Conservation (phyloP, 768 basidiomycete species). For the Agrocybe praecox region DNA sequence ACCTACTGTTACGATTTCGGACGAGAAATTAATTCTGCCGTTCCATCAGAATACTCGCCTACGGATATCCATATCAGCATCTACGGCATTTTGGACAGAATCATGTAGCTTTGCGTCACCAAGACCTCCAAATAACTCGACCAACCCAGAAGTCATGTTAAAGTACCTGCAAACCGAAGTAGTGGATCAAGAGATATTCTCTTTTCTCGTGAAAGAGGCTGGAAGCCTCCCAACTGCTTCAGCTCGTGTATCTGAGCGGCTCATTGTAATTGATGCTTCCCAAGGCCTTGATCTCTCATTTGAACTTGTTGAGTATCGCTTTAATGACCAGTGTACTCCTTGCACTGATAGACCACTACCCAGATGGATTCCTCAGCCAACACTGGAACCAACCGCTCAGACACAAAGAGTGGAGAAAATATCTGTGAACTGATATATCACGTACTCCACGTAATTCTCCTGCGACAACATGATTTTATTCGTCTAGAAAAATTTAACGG, state of each 20-base stretch:
- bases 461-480: conserved; percentile 56
- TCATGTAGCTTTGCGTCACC: conserved; percentile 27
- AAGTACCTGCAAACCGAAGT: conserved; percentile 67
- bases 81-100: conserved; percentile 32
- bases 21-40: conserved; percentile 57
- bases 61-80: conserved; percentile 53
- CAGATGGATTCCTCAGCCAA: conserved; percentile 16
- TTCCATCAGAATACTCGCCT: conserved; percentile 66
- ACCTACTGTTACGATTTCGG: conserved; percentile 46
- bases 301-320: conserved; percentile 59
- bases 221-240: conserved; percentile 74
- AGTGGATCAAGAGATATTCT: conserved; percentile 82
- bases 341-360: not conserved
- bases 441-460: conserved; percentile 62
- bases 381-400: conserved; percentile 5
- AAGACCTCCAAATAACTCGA: conserved; percentile 27
- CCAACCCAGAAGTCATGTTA: conserved; percentile 53
- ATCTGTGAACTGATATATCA: conserved; percentile 73
- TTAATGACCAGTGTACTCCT: not conserved
- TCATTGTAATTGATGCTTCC: conserved; percentile 78
- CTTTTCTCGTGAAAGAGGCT: conserved; percentile 74
- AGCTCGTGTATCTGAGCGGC: conserved; percentile 76
- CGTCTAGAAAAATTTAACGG: conserved; percentile 41
- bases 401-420: conserved; percentile 20
- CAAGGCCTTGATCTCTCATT: conserved; percentile 69